Evolutionary conservation across 805 yeast genomes (phyloP).

Genomic region (Saccharomycopsis lassenensis): DNA sequence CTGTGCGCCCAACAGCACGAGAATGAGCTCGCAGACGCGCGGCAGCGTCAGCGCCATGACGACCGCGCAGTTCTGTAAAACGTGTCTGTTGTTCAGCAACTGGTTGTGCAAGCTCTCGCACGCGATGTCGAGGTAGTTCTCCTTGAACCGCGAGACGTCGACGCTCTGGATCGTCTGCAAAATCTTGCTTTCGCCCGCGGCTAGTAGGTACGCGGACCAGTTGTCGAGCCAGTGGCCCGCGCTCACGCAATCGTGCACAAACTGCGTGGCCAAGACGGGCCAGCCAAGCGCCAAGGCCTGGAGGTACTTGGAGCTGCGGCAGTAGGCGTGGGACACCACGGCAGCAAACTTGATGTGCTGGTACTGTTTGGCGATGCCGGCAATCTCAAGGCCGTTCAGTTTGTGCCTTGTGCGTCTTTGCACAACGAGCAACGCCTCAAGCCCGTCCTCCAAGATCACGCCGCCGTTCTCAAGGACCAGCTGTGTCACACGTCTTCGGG

Average conservation of each 20-base stretch:
- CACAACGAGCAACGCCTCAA: constrained; percentile 22
- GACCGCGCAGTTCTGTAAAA: constrained; percentile 19
- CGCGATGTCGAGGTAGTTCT: constrained; percentile 24
- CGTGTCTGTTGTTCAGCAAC: constrained; percentile 28
- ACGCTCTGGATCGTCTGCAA: constrained; percentile 36
- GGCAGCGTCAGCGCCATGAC: constrained; percentile 20
- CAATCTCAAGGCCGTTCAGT: constrained; percentile 13
- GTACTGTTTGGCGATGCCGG: constrained; percentile 11
- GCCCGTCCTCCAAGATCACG: constrained; percentile 26
- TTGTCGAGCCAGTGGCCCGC: constrained; percentile 22
- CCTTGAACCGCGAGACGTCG: constrained; percentile 35
- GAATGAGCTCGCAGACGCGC: constrained; percentile 30
- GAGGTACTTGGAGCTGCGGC: constrained; percentile 64
- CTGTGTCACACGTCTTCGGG: constrained; percentile 1
- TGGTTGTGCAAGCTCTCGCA: constrained; percentile 31
- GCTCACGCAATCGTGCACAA: constrained; percentile 39
- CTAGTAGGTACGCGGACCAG: constrained; percentile 50
- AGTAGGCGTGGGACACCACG: constrained; percentile 43
- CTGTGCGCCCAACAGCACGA: constrained; percentile 36
- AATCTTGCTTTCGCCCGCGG: constrained; percentile 57
- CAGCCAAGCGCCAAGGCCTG: constrained; percentile 74
- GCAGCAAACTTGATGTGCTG: constrained; percentile 45
- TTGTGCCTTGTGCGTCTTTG: constrained; percentile 5
- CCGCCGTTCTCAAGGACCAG: constrained; percentile 26
- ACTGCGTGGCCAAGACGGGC: constrained; percentile 64